Evolutionary conservation across 306 rosid genomes (phyloP).

Genomic region (Prunus persica): Prunus_persica_NCBIv2 NC_034011.1:8759001-8759500

Average conservation of each 20-base stretch:
- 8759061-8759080: slow-evolving; percentile 40
- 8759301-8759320: slow-evolving; percentile 35
- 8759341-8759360: slow-evolving; percentile 38
- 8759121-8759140: slow-evolving; percentile 32
- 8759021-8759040: slow-evolving; percentile 45
- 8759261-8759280: slow-evolving; percentile 58
- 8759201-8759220: slow-evolving; percentile 48
- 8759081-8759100: slow-evolving; percentile 58
- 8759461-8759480: neutral
- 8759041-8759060: slow-evolving; percentile 37
- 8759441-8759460: slow-evolving; percentile 9
- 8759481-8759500: slow-evolving; percentile 10
- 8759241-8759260: slow-evolving; percentile 55
- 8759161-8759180: slow-evolving; percentile 40
- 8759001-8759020: slow-evolving; percentile 74
- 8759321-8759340: slow-evolving; percentile 27
- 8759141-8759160: slow-evolving; percentile 30
- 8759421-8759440: slow-evolving; percentile 83
- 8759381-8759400: slow-evolving; percentile 81
- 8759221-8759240: slow-evolving; percentile 39
- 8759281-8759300: slow-evolving; percentile 32
- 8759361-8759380: slow-evolving; percentile 69
- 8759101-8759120: slow-evolving; percentile 47
- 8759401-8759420: slow-evolving; percentile 88
- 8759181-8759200: slow-evolving; percentile 43